Evolutionary conservation across 2,329 filamentous ascomycete genomes (phyloP), one percentile per base, ranked within the genome.

Genomic region (Cordyceps fumosorosea): DNA sequence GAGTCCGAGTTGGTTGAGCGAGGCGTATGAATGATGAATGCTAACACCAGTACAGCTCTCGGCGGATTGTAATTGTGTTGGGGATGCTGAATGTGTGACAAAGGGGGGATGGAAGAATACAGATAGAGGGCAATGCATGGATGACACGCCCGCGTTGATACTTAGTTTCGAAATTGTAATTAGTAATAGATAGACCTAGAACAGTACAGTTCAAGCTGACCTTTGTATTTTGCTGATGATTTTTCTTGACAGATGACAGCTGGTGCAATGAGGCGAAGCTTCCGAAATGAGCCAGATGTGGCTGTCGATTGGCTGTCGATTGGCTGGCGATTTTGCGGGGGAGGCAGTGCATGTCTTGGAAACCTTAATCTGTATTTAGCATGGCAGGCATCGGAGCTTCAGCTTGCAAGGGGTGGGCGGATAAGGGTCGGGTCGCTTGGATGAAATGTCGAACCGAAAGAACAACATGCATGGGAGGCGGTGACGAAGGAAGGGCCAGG

Each of bases 341-440:
- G 59, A 61, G 59, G 59, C 59, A 37, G 59, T 61, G 59, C 59
- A 61, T 55, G 51, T 48, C 37, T 55, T 55, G 34, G 29, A 29
- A 55, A 44, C 22, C 34, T 37, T 44, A 42, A 42, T 42, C 11
- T 14, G 37, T 18, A 14, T 40, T 47, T 60, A 40, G 18, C 22
- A 42, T 60, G 22, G 18, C 22, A 42, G 56, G 47, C 57, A 53
- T 42, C 20, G 32, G 56, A 52, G 47, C 5, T 34, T 12, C 24
- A 44, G 24, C 44, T 34, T 34, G 29, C 29, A 18, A 52, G n/a
- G 42, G 42, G 34, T 37, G 3, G 2, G 34, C 34, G 8, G 34
- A 34, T 34, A 34, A 29, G 29, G 29, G 29, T 29, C 29, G 34
- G 34, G 34, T 37, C 34, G 34, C 34, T 37, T 37, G 34, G 34